phyloP scores from a whole-genome alignment of 2,329 filamentous ascomycete genomes.

The Ascosphaera apis region DNA sequence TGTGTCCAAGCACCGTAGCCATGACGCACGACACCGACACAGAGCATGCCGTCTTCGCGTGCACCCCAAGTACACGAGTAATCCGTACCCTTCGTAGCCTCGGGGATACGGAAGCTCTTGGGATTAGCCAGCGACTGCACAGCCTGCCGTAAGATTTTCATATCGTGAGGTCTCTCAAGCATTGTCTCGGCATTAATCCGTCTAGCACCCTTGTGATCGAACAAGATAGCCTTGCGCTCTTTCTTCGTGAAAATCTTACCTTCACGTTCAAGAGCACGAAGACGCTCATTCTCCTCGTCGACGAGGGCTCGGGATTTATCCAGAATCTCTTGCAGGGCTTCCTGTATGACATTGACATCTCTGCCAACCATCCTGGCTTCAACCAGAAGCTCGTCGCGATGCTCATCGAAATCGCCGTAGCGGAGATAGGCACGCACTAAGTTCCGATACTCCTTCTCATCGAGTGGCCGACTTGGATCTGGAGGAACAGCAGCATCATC shows the following conservation, averaged over 20 bases:
- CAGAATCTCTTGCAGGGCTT: constrained; percentile 54
- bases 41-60: constrained; percentile 89
- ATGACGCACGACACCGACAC: constrained; percentile 76
- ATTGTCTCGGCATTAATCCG: constrained; percentile 92
- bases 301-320: constrained; percentile 47
- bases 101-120: constrained; percentile 61
- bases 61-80: constrained; percentile 86
- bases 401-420: constrained; percentile 75
- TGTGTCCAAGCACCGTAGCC: constrained; percentile 90
- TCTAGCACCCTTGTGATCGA: constrained; percentile 82
- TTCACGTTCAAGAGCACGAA: constrained; percentile 42
- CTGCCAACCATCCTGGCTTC: constrained; percentile 69
- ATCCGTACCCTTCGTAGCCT: constrained; percentile 76
- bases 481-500: constrained; percentile 38
- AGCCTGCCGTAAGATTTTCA: constrained; percentile 59
- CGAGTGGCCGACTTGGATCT: constrained; percentile 75
- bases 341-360: constrained; percentile 56
- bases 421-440: constrained; percentile 77
- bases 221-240: constrained; percentile 88
- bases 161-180: constrained; percentile 70
- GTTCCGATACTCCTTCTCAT: constrained; percentile 80
- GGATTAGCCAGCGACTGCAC: constrained; percentile 43
- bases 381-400: constrained; percentile 62
- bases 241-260: constrained; percentile 83
- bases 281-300: constrained; percentile 44